Percentiles rank a stretch among this genome's conserved stretches.
Conservation (phyloP, 306 rosid genomes). For the Dryas octopetala region DNA sequence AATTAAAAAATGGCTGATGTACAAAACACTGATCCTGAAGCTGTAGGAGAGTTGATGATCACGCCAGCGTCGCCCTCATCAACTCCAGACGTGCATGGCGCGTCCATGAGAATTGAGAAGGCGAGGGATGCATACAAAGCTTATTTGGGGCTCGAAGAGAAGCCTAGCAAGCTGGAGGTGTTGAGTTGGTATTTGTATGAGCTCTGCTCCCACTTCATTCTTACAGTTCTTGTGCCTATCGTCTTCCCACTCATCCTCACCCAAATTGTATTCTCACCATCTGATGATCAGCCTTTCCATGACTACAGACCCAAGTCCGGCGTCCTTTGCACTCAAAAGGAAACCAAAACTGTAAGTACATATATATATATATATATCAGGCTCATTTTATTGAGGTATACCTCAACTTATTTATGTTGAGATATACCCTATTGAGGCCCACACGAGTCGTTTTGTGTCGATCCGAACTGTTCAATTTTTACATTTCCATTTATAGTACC, state of each 20-base stretch:
- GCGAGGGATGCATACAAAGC: slow-evolving; percentile 47
- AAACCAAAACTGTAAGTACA: slow-evolving; percentile 57
- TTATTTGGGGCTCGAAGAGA: slow-evolving; percentile 54
- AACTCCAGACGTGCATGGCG: slow-evolving; percentile 43
- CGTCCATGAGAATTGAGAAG: slow-evolving; percentile 44
- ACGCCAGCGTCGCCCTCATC: too few relatives aligned
- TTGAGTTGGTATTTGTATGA: slow-evolving; percentile 77
- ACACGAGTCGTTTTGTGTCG: too few relatives aligned
- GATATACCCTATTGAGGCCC: too few relatives aligned
- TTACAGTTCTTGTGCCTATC: slow-evolving; percentile 62
- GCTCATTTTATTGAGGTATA: too few relatives aligned
- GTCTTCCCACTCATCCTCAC: slow-evolving; percentile 83
- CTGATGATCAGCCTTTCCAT: too few relatives aligned
- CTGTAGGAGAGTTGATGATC: too few relatives aligned
- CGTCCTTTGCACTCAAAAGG: slow-evolving; percentile 47
- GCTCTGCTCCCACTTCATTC: slow-evolving; percentile 67
- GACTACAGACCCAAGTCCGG: slow-evolving; percentile 20
- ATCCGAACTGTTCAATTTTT: too few relatives aligned
- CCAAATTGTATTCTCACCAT: slow-evolving; percentile 38
- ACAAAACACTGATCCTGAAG: too few relatives aligned
- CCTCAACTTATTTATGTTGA: too few relatives aligned
- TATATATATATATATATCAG: too few relatives aligned
- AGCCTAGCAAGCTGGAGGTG: slow-evolving; percentile 56
- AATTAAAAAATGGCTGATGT: neutral
- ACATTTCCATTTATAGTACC: too few relatives aligned